A percentile compares a stretch with the other conserved stretches of the same genome.
These are phyloP conservation scores for Penicillium alfredii DNA, from an alignment of 495 filamentous ascomycete species.

Conservation along the genomic window DNA sequence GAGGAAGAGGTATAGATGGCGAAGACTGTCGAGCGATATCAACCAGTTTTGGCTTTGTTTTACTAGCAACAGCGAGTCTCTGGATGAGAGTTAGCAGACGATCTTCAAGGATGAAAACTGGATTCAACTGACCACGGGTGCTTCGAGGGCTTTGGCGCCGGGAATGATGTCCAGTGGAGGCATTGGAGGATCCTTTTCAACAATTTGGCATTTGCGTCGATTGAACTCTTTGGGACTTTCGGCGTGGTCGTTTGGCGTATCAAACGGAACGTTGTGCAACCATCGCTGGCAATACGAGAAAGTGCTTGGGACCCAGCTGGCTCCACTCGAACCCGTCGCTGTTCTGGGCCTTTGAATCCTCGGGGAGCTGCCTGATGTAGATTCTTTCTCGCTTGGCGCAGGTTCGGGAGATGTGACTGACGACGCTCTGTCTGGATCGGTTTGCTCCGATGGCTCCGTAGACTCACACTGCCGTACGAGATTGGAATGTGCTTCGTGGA, in stretches of 20 bases:
- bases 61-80: constrained; percentile 40
- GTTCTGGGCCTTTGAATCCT: constrained; percentile 31
- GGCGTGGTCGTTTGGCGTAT: constrained; percentile 23
- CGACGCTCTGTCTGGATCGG: background rate
- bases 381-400: background rate
- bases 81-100: constrained; percentile 12
- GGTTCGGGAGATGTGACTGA: constrained; percentile 9
- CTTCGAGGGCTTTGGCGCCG: constrained; percentile 26
- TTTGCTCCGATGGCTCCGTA: constrained; percentile 8
- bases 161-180: constrained; percentile 23
- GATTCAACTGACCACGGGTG: constrained; percentile 23
- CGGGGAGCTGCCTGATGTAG: constrained; percentile 15
- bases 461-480: constrained; percentile 30
- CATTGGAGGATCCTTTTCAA: constrained; percentile 35
- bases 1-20: constrained; percentile 14
- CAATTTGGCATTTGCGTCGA: constrained; percentile 38
- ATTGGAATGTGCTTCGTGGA: constrained; percentile 37
- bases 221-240: constrained; percentile 27
- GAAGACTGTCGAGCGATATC: constrained; percentile 40
- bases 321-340: constrained; percentile 37
- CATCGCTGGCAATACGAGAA: constrained; percentile 40
- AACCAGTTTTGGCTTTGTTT: constrained; percentile 36
- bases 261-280: constrained; percentile 37
- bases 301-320: constrained; percentile 39
- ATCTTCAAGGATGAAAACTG: background rate